Conservation (phyloP, 2,329 filamentous ascomycete species). For the Fusarium liriodendri region DNA sequence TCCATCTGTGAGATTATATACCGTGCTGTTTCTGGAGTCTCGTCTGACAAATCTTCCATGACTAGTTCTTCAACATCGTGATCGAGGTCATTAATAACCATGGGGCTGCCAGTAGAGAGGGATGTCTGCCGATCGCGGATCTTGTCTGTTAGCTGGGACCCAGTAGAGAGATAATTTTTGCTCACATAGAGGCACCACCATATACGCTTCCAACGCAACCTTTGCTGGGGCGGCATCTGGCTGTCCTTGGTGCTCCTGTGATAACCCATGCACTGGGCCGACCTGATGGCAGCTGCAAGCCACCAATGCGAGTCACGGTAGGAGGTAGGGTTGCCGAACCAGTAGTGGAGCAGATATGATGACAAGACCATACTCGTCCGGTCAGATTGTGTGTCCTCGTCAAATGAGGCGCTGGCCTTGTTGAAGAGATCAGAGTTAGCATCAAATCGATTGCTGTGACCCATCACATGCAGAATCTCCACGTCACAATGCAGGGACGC, state of each 20-base stretch:
- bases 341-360: slow-evolving; percentile 19
- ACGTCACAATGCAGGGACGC: slow-evolving; percentile 11
- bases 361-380: not conserved
- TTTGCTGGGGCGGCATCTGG: not conserved
- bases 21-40: not conserved
- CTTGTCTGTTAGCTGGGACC: not conserved
- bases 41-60: not conserved
- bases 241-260: not conserved
- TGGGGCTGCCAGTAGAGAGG: not conserved
- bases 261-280: not conserved
- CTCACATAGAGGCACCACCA: not conserved
- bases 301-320: not conserved
- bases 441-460: not conserved
- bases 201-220: not conserved
- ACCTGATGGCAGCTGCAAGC: not conserved
- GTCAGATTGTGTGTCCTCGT: not conserved
- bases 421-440: slow-evolving; percentile 1
- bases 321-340: slow-evolving; percentile 15
- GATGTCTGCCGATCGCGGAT: not conserved
- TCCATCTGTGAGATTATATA: not conserved
- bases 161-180: not conserved
- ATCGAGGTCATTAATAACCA: not conserved
- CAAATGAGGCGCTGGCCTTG: not conserved
- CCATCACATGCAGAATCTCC: slow-evolving; percentile 5
- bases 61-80: not conserved